phyloP scores from a whole-genome alignment of 441 rosid species.

The Syzygium malaccense region DNA sequence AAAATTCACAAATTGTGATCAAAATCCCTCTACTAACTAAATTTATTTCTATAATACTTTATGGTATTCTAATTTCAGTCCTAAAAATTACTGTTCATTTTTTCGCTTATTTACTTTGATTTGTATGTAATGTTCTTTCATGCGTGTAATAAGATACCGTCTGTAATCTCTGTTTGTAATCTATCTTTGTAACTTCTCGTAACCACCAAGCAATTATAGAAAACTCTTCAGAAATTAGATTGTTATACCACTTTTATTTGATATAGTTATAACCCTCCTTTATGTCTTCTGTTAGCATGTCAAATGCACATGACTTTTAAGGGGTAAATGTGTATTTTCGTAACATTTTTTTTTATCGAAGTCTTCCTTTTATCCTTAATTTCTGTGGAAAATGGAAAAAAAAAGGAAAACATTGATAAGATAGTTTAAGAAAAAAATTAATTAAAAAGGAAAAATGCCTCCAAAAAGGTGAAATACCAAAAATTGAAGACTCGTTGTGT shows the following conservation, averaged over 20 bases:
- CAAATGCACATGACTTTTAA: not conserved
- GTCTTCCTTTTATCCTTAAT: not conserved
- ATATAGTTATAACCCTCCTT: not conserved
- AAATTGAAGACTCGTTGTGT: not conserved
- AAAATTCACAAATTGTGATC: not conserved
- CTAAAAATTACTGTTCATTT: no score
- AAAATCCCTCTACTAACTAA: no score
- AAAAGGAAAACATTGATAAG: not conserved
- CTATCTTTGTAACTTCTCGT: no score
- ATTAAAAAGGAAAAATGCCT: not conserved
- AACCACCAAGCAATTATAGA: no score
- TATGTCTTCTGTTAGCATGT: not conserved
- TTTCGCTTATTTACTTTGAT: not conserved
- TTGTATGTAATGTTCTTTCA: no score
- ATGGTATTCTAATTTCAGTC: not conserved
- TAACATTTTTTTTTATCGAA: no score
- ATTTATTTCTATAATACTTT: not conserved
- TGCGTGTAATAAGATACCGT: not conserved
- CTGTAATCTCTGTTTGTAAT: no score
- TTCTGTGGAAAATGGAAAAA: not conserved
- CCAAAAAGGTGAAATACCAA: not conserved
- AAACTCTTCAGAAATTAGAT: no score
- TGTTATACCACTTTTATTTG: not conserved
- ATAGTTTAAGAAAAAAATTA: not conserved
- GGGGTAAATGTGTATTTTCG: no score